A percentile compares a stretch with the other conserved stretches of the same genome.
phyloP scores from a whole-genome alignment of 129 eudicot species.

The Pittosporum tobira region DNA sequence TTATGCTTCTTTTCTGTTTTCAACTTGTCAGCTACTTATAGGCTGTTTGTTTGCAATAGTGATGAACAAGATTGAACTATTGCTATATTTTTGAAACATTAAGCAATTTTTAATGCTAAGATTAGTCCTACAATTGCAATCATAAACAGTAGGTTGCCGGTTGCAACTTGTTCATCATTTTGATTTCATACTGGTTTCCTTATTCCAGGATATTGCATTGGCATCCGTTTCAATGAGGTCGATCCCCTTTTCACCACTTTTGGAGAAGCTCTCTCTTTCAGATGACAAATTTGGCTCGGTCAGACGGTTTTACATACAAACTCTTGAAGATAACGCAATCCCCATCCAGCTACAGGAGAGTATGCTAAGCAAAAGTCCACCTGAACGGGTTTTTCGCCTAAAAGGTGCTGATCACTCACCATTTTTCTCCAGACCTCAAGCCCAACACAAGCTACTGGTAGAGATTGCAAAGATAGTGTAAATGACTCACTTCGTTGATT shows the following conservation, averaged over 20 bases:
- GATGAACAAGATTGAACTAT: too few species aligned
- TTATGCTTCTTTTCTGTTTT: neutral
- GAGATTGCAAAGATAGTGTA: conserved; percentile 61
- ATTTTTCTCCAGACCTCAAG: conserved; percentile 93
- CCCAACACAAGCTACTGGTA: conserved; percentile 62
- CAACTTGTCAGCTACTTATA: neutral
- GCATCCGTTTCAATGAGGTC: conserved; percentile 96
- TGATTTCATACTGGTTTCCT: neutral
- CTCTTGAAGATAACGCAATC: conserved; percentile 83
- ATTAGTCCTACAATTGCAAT: too few species aligned
- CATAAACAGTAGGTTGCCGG: too few species aligned
- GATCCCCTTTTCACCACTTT: conserved; percentile 78
- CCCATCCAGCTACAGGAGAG: conserved; percentile 50
- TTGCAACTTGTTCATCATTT: conserved; percentile 7
- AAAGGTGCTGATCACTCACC: conserved; percentile 98
- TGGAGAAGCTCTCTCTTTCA: conserved; percentile 76
- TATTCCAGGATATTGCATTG: conserved; percentile 75
- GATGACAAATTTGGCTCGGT: conserved; percentile 67
- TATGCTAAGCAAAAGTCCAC: conserved; percentile 63
- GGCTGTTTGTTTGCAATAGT: too few species aligned
- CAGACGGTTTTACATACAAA: conserved; percentile 74
- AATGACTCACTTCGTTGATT: conserved; percentile 2
- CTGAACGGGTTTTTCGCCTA: conserved; percentile 73
- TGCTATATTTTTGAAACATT: too few species aligned
- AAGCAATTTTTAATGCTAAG: too few species aligned